phyloP scores from a whole-genome alignment of 208 protist species.

The Balamuthia mandrillaris region DNA sequence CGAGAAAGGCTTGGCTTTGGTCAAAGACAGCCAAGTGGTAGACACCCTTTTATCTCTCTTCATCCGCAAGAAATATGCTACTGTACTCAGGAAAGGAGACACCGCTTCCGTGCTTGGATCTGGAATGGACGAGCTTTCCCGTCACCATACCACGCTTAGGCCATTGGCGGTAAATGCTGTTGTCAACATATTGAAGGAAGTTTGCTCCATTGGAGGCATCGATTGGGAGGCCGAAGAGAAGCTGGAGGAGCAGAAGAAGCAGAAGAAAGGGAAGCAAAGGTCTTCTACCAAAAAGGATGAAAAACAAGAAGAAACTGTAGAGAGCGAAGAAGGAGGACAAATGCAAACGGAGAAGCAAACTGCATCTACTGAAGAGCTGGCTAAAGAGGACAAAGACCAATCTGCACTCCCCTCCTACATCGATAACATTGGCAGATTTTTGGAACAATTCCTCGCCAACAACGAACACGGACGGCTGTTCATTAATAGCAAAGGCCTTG shows the following conservation, averaged over 20 bases:
- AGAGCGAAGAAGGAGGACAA: not conserved
- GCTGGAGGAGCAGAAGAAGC: too few relatives aligned
- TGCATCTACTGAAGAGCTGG: slow-evolving; percentile 2
- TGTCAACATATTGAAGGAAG: not conserved
- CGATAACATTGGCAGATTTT: slow-evolving; percentile 19
- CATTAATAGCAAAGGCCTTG: slow-evolving; percentile 6
- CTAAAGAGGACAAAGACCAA: not conserved
- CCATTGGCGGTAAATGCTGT: slow-evolving; percentile 5
- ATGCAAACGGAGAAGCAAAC: too few relatives aligned
- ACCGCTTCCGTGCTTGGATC: slow-evolving; percentile 10
- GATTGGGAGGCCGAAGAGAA: too few relatives aligned
- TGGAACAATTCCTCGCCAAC: slow-evolving; percentile 11
- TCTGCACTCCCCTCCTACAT: not conserved
- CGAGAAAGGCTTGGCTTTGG: not conserved
- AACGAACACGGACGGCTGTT: slow-evolving; percentile 31
- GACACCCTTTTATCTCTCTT: slow-evolving; percentile 14
- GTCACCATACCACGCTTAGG: not conserved
- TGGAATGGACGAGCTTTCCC: slow-evolving; percentile 6
- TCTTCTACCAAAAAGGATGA: too few relatives aligned
- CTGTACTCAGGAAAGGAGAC: slow-evolving; percentile 18
- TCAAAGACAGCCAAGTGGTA: not conserved
- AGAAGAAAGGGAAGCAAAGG: too few relatives aligned
- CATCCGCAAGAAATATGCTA: not conserved
- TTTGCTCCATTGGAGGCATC: not conserved
- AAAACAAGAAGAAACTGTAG: not conserved